A percentile compares a stretch with the other conserved stretches of the same genome.
Evolutionary conservation across 345 rosid genomes (phyloP).

Genomic region (Eucalyptus polyanthemos): DNA sequence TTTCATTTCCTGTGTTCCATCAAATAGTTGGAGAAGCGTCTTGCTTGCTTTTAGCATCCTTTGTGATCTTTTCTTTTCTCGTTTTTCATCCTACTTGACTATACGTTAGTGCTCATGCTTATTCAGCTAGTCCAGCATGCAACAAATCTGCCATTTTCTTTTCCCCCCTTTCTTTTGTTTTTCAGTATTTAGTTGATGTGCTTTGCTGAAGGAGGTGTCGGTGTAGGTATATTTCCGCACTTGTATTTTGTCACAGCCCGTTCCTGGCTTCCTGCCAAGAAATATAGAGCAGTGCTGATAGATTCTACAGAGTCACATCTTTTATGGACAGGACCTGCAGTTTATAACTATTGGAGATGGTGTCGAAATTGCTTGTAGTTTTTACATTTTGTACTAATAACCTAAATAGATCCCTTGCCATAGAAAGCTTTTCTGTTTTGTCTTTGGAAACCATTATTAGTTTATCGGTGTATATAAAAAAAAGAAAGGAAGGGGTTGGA

Average conservation of each 20-base stretch:
- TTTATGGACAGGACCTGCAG: background rate
- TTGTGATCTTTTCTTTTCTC: background rate
- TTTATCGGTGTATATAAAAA: too few relatives aligned
- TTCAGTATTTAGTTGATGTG: background rate
- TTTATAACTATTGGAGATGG: background rate
- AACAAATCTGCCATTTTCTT: background rate
- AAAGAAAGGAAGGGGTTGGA: too few relatives aligned
- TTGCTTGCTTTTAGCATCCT: background rate
- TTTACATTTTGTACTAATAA: too few relatives aligned
- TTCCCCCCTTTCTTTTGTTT: background rate
- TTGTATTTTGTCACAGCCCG: fast-evolving
- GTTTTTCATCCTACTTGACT: background rate
- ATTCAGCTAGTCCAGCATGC: background rate
- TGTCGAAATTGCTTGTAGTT: background rate
- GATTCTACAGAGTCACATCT: background rate
- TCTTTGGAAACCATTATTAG: too few relatives aligned
- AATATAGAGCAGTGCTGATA: background rate
- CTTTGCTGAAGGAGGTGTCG: background rate
- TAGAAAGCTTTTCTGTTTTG: too few relatives aligned
- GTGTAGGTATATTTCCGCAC: background rate
- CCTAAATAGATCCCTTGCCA: background rate
- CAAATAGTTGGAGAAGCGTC: too few relatives aligned
- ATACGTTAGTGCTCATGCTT: background rate
- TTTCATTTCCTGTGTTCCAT: fast-evolving
- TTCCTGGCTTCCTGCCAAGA: background rate